phyloP scores from a whole-genome alignment of 129 eudicot genomes.

The Mikania micrantha region DNA sequence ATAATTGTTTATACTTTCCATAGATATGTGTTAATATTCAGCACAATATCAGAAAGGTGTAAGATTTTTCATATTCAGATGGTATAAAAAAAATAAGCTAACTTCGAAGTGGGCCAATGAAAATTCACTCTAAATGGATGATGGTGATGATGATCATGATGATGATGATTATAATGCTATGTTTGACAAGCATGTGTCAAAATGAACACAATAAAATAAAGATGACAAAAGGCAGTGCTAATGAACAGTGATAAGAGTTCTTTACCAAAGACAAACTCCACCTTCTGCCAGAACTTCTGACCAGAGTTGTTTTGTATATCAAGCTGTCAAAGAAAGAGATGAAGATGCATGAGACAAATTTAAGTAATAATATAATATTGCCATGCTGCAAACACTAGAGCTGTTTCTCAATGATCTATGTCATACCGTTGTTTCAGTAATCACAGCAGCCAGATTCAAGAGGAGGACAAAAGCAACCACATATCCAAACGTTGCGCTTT shows the following conservation, averaged over 20 bases:
- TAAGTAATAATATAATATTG: constrained; percentile 2
- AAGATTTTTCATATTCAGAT: background rate
- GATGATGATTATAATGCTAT: background rate
- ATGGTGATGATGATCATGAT: background rate
- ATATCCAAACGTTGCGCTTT: constrained; percentile 51
- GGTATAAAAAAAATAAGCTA: background rate
- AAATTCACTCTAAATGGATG: background rate
- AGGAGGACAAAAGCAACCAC: constrained; percentile 55
- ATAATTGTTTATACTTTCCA: background rate
- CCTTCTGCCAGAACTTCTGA: constrained; percentile 75
- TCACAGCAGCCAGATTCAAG: constrained; percentile 69
- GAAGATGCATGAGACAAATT: background rate
- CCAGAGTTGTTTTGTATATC: constrained; percentile 80
- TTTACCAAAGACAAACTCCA: constrained; percentile 88
- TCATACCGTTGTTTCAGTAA: constrained; percentile 83
- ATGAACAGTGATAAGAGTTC: constrained; percentile 21
- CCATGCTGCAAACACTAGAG: constrained; percentile 7
- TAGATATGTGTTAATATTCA: background rate
- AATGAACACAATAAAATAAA: constrained; percentile 3
- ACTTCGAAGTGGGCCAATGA: background rate
- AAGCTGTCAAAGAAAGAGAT: constrained; percentile 49
- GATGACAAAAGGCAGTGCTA: background rate
- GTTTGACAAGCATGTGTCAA: background rate
- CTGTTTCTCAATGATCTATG: constrained; percentile 13
- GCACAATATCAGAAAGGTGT: background rate